Evolutionary conservation across 1,139 yeast genomes (phyloP), one percentile per base, ranked within the genome.

Genomic region (Taphrina confusa): DNA sequence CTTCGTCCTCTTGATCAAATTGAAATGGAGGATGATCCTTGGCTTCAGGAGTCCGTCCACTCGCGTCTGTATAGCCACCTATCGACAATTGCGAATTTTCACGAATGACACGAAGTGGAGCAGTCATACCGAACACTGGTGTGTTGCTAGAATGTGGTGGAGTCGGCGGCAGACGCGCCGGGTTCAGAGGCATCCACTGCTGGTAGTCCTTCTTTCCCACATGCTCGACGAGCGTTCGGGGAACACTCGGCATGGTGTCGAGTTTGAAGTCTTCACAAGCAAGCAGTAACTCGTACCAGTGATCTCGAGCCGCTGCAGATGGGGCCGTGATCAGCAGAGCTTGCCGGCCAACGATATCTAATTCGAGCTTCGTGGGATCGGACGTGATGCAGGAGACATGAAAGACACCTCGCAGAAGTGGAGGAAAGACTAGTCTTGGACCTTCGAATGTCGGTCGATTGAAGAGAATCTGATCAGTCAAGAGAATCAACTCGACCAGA

Each of bases 31-130:
- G 28, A 14, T 54, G 58, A 9, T 54, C 58, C 23, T 54, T 34
- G 20, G 58, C 58, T 8, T 54, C 58, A 3, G 58, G 51, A 5
- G 58, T 54, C 2, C 58, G 58, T 9, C 44, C 51, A 5, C 44
- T 46, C 4, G 51, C 42, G 18, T 54, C 58, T 12, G 50, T 54
- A 34, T 54, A 54, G 28, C 44, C 58, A 11, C 40, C 58, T 11
- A 54, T 54, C 6, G 58, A 54, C 28, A 54, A 25, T n/a, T 54
- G 58, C 11, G 58, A 54, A 23, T 54, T 54, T 14, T 54, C 58
- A 12, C 58, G 58, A 34, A 54, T 54, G 28, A 54, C 58, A 16
- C 58, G 51, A 33, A 54, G 12, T 25, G 58, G 58, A 8, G 49
- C 51, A 14, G 51, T 44, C 9, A 33, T 31, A 3, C 58, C 51